These are phyloP conservation scores for Clarireedia homoeocarpa DNA, from an alignment of 2,329 filamentous ascomycete species.

Conservation along the genomic window DNA sequence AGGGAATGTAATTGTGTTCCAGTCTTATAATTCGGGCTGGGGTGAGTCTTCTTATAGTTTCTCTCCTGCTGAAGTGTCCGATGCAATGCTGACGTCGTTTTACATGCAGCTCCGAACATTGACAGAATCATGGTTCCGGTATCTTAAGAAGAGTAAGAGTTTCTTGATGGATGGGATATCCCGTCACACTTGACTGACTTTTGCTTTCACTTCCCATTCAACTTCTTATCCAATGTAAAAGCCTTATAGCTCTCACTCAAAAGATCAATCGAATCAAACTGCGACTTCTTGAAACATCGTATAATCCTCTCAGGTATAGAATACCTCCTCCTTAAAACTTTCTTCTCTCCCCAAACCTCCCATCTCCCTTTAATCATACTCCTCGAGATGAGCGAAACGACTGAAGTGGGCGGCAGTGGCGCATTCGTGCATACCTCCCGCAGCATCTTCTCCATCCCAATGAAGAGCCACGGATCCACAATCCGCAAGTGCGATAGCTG, in stretches of 20 bases:
- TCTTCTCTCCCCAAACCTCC: conserved; percentile 18
- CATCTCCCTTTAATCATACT: conserved; percentile 23
- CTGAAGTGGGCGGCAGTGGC: conserved; percentile 23
- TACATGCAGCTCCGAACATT: conserved; percentile 39
- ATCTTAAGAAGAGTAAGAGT: conserved; percentile 18
- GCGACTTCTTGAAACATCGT: conserved; percentile 12
- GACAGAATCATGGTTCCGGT: conserved; percentile 47
- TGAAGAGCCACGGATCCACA: conserved; percentile 15
- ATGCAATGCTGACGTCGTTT: conserved; percentile 7
- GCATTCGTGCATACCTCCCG: conserved; percentile 21
- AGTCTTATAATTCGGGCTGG: conserved; percentile 33
- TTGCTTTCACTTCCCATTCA: background rate
- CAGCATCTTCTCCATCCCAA: conserved; percentile 14
- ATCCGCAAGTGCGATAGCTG: conserved; percentile 8
- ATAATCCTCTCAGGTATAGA: conserved; percentile 16
- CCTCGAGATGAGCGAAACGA: conserved; percentile 23
- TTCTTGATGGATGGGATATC: background rate
- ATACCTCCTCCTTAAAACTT: conserved; percentile 16
- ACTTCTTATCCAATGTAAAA: conserved; percentile 1
- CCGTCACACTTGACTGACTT: no score
- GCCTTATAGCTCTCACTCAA: conserved; percentile 18
- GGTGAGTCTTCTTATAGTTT: conserved; percentile 22
- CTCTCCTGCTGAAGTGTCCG: background rate
- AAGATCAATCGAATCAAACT: conserved; percentile 16
- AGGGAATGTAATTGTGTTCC: conserved; percentile 42